These are phyloP conservation scores for Metschnikowia vanudenii DNA, from an alignment of 805 yeast species.

Conservation along the genomic window DNA sequence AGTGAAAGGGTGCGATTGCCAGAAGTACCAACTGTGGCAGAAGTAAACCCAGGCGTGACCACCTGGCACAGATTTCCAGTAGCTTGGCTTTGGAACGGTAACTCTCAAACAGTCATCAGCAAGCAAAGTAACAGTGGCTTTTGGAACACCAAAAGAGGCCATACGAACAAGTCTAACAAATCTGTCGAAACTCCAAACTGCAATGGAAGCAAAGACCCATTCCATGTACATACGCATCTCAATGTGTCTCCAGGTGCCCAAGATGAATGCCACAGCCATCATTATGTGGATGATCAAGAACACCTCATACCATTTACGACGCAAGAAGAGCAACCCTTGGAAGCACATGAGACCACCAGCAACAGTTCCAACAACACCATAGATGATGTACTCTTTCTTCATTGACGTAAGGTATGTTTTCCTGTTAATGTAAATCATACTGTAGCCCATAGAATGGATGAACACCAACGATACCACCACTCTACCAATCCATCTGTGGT, in stretches of 20 bases:
- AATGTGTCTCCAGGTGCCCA: conserved; percentile 20
- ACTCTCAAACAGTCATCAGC: conserved; percentile 40
- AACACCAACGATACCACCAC: conserved; percentile 18
- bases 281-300: conserved; percentile 20
- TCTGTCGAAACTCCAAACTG: conserved; percentile 38
- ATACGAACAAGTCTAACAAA: conserved; percentile 29
- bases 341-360: conserved; percentile 18
- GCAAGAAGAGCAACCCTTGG: conserved; percentile 19
- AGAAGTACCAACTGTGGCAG: conserved; percentile 32
- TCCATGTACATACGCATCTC: conserved; percentile 14
- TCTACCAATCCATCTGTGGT: conserved; percentile 22
- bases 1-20: conserved; percentile 46
- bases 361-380: conserved; percentile 15
- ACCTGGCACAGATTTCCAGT: conserved; percentile 40
- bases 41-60: conserved; percentile 43
- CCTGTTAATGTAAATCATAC: conserved; percentile 3
- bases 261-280: conserved; percentile 16
- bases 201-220: conserved; percentile 16
- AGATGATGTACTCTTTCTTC: conserved; percentile 12
- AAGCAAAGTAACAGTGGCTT: conserved; percentile 28
- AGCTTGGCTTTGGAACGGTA: conserved; percentile 33
- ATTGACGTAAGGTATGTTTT: conserved; percentile 7
- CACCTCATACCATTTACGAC: conserved; percentile 18
- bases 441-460: conserved; percentile 16
- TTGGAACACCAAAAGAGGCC: conserved; percentile 34